Percentiles rank a stretch among this genome's conserved stretches.
Evolutionary conservation across 305 asterid genomes (phyloP).

Genomic region (Solanum hybrid): DNA sequence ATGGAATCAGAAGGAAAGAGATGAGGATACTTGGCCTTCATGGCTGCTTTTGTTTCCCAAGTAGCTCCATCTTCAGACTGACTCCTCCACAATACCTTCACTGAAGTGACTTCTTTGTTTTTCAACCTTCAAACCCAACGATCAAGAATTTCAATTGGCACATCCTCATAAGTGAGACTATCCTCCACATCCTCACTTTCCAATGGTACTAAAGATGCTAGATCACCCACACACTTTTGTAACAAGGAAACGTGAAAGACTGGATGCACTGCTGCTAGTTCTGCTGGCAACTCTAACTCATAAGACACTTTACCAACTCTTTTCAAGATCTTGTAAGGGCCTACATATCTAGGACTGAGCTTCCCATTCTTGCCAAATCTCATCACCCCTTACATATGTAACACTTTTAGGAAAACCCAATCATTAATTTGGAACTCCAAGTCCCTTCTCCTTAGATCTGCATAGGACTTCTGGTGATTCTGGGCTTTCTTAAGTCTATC

Average conservation of each 20-base stretch:
- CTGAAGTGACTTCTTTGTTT: background rate
- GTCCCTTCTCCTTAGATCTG: background rate
- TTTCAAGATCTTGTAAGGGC: background rate
- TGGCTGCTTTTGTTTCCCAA: background rate
- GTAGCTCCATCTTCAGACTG: background rate
- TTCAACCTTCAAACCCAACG: background rate
- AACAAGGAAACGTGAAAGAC: background rate
- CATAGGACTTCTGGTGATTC: background rate
- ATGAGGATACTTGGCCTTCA: background rate
- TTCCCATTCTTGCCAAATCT: too few species aligned
- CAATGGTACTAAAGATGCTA: background rate
- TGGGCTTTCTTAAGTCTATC: background rate
- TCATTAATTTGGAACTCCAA: background rate
- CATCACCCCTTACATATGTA: too few species aligned
- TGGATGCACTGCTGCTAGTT: background rate
- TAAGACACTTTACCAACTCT: background rate
- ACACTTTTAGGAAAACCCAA: too few species aligned
- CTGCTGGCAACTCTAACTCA: background rate
- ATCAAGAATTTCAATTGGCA: background rate
- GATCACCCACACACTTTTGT: background rate
- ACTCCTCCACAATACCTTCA: background rate
- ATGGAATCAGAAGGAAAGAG: background rate
- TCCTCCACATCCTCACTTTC: background rate
- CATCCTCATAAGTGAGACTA: background rate
- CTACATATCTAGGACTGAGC: background rate